Base-by-base conservation (phyloP, 2,329 filamentous ascomycete species). In the Neospermospora avenae region DNA sequence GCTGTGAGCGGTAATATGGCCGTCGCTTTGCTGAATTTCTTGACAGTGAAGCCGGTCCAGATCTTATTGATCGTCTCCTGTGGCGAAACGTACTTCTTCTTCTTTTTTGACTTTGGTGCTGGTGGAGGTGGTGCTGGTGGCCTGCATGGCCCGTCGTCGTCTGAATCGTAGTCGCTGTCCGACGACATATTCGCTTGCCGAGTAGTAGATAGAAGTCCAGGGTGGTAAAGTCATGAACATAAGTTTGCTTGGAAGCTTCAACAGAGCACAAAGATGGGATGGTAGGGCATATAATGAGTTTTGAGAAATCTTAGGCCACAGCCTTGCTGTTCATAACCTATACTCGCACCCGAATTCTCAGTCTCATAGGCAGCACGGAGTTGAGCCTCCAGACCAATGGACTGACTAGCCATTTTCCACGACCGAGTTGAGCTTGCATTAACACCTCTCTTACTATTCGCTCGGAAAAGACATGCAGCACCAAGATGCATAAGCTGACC, bases 11-110 rank as follows among this genome's bases (percentile, higher is more conserved):
- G 86, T 1, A 90, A 76, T 41, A 90, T 81, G 3, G 82, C 79
- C 37, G 87, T 81, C 3, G 86, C 85, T 73, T 86, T 88, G 70
- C 81, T 84, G 68, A 87, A 88, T 61, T 83, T 82, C 67, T 82
- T 80, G 14, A 79, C 80, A n/a, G 77, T 75, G 67, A 86, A 86
- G 24, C 77, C 79, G 69, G 80, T 80, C 87, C 87, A 90, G 63
- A 87, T 84, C 60, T 81, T 80, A 71, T 89, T 84, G 71, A 90
- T 87, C 61, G 80, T 81, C 68, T 84, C 80, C 71, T 90, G 87
- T 0, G 87, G 86, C 2, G 81, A 78, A 14, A 83, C 77, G 64
- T 81, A 79, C 68, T 80, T 77, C 75, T 81, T 83, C 70, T 83
- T 83, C 68, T 80, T 81, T 72, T 83, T 84, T 69, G 84, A 82